A percentile compares a stretch with the other conserved stretches of the same genome.
Conservation (phyloP, 1,284 basidiomycete genomes). For the Sanguinoderma infundibulare region DNA sequence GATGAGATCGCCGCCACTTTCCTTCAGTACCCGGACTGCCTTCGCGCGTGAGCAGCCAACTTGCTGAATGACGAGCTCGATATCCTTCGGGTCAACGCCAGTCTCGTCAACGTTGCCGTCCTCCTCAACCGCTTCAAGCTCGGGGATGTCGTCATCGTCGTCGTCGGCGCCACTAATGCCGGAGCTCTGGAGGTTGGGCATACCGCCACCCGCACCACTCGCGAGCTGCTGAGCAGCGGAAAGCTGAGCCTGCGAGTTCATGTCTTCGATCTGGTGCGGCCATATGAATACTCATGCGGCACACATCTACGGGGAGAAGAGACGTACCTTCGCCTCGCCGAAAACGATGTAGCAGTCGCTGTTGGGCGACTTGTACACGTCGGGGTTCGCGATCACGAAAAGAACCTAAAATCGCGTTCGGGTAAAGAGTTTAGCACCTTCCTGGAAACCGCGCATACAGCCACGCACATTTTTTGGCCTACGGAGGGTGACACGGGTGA, state of each 20-base stretch:
- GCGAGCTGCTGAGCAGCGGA: conserved; percentile 86
- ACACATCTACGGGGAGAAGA: background rate
- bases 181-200: conserved; percentile 58
- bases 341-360: conserved; percentile 99
- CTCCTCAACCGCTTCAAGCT: conserved; percentile 80
- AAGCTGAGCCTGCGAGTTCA: conserved; percentile 84
- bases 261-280: conserved; percentile 82
- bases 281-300: background rate
- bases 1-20: conserved; percentile 90
- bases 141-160: conserved; percentile 81
- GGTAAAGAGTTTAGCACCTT: background rate
- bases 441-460: background rate
- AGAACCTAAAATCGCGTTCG: conserved; percentile 61
- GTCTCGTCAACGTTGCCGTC: conserved; percentile 81
- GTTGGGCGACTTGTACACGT: conserved; percentile 97
- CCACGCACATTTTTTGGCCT: conserved; percentile 88
- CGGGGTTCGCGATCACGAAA: conserved; percentile 92
- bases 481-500: conserved; percentile 94
- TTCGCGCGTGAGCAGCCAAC: conserved; percentile 84
- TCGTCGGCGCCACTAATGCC: conserved; percentile 58
- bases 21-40: conserved; percentile 87
- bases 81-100: conserved; percentile 92
- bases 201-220: conserved; percentile 51
- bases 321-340: conserved; percentile 89
- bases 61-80: conserved; percentile 93